Percentiles rank a stretch among this genome's conserved stretches.
Evolutionary conservation across 129 eudicot genomes (phyloP).

Genomic region (Erigeron canadensis): DNA sequence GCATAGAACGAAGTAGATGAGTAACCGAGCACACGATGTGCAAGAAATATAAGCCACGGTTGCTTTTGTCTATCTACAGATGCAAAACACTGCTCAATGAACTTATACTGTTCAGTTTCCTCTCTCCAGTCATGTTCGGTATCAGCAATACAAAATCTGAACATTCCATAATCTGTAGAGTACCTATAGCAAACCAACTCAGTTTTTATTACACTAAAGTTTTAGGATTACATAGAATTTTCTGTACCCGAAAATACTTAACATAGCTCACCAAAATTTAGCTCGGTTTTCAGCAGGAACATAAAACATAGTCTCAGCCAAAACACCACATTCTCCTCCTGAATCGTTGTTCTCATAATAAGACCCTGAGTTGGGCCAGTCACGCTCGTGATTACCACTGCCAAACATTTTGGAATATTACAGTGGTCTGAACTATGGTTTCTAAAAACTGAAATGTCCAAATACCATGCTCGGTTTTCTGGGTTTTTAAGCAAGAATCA

Average conservation of each 20-base stretch:
- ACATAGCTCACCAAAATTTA: constrained; percentile 59
- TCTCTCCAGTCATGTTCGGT: constrained; percentile 89
- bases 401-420: background rate
- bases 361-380: constrained; percentile 71
- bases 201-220: constrained; percentile 6
- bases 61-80: constrained; percentile 68
- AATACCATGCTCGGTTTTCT: background rate
- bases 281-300: constrained; percentile 82
- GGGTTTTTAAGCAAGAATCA: background rate
- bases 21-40: constrained; percentile 74
- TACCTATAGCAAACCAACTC: constrained; percentile 39
- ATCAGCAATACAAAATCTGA: constrained; percentile 72
- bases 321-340: constrained; percentile 87
- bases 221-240: background rate
- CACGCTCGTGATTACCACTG: constrained; percentile 93
- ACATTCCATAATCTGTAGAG: constrained; percentile 76
- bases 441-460: background rate
- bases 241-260: background rate
- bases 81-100: constrained; percentile 71
- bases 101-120: constrained; percentile 70
- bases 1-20: constrained; percentile 56
- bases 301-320: constrained; percentile 72
- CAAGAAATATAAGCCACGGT: constrained; percentile 73
- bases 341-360: constrained; percentile 59
- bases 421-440: too few relatives aligned